Evolutionary conservation across 345 rosid species (phyloP).

Genomic region (Combretum micranthum): DNA sequence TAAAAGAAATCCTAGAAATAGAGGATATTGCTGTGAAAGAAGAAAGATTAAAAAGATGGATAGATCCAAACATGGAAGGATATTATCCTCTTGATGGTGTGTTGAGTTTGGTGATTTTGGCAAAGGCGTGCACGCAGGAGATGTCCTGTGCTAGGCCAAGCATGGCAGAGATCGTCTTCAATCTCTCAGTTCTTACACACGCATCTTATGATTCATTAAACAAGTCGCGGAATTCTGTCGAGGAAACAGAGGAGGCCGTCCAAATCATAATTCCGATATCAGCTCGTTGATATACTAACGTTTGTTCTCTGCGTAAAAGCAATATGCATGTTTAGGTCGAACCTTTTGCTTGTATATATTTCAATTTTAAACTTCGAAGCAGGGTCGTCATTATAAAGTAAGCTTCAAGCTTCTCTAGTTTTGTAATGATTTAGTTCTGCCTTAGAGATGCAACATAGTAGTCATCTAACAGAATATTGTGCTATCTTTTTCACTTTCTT

Average conservation of each 20-base stretch:
- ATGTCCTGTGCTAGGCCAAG: slow-evolving; percentile 44
- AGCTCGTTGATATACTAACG: slow-evolving; percentile 31
- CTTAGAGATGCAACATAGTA: too few species aligned
- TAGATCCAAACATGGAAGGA: slow-evolving; percentile 49
- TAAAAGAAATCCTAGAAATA: slow-evolving; percentile 24
- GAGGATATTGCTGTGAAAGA: slow-evolving; percentile 24
- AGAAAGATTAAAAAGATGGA: slow-evolving; percentile 35
- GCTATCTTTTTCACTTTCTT: too few species aligned
- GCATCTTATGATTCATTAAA: slow-evolving; percentile 27
- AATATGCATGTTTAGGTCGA: too few species aligned
- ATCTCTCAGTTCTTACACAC: slow-evolving; percentile 39
- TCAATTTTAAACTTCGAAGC: neutral
- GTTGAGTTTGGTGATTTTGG: slow-evolving; percentile 38
- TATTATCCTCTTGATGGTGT: slow-evolving; percentile 42
- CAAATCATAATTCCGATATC: slow-evolving; percentile 29
- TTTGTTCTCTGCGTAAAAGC: too few species aligned
- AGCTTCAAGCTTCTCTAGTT: too few species aligned
- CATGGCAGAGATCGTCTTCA: slow-evolving; percentile 59
- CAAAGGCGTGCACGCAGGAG: slow-evolving; percentile 42
- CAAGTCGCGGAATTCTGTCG: slow-evolving; percentile 31
- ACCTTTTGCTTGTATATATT: neutral
- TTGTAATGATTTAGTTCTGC: too few species aligned
- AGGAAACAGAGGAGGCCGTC: slow-evolving; percentile 29
- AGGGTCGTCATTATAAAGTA: too few species aligned
- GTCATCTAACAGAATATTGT: too few species aligned